A percentile compares a stretch with the other conserved stretches of the same genome.
Evolutionary conservation across 768 basidiomycete species (phyloP).

Genomic region (Pulveroboletus sp.): DNA sequence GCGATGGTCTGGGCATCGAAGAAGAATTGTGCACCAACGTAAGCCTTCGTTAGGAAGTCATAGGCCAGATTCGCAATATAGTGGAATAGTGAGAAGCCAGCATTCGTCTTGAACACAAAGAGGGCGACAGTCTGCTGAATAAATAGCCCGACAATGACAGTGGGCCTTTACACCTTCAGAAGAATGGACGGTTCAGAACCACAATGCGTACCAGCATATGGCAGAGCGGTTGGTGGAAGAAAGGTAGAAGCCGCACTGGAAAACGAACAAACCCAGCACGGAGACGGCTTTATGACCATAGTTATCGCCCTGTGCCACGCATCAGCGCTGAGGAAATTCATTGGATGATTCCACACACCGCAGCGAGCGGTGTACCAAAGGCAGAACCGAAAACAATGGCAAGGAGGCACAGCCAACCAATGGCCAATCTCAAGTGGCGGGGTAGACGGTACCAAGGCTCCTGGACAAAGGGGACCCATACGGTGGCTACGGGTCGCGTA

Average conservation of each 20-base stretch:
- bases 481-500: conserved; percentile 61
- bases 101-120: conserved; percentile 81
- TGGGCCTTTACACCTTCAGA: conserved; percentile 48
- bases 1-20: conserved; percentile 60
- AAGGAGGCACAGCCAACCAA: conserved; percentile 76
- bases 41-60: conserved; percentile 70
- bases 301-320: conserved; percentile 44
- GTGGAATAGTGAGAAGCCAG: conserved; percentile 79
- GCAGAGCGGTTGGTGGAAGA: conserved; percentile 57
- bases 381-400: conserved; percentile 82
- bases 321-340: conserved; percentile 12
- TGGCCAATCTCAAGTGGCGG: conserved; percentile 46
- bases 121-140: conserved; percentile 82
- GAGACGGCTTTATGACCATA: conserved; percentile 81
- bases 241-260: conserved; percentile 71
- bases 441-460: conserved; percentile 64
- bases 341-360: conserved; percentile 34
- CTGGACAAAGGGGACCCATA: conserved; percentile 65
- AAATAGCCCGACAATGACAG: conserved; percentile 84
- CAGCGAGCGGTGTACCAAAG: conserved; percentile 67
- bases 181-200: neutral
- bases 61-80: conserved; percentile 77
- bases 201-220: conserved; percentile 62
- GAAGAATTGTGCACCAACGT: conserved; percentile 76
- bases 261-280: conserved; percentile 72